These are phyloP conservation scores for Exophiala phaeomuriformis DNA, from an alignment of 2,329 filamentous ascomycete species.

Conservation along the genomic window DNA sequence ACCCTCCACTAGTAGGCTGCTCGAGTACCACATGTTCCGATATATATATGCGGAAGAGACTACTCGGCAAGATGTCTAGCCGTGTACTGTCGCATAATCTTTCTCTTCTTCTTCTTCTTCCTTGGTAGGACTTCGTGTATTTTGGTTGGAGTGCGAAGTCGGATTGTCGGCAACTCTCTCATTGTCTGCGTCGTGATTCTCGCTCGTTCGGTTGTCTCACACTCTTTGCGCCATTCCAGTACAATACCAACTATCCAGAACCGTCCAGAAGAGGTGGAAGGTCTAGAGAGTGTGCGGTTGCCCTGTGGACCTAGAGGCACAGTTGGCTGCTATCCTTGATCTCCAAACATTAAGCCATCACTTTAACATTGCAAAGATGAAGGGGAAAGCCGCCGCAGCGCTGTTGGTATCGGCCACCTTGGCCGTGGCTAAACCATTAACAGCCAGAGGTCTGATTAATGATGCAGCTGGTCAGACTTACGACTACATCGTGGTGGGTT, in stretches of 20 bases:
- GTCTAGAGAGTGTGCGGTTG: no score
- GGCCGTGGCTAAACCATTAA: background rate
- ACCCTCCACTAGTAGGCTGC: background rate
- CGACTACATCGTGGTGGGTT: constrained; percentile 32
- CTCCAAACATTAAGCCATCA: background rate
- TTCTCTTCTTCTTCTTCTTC: background rate
- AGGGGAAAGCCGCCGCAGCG: background rate
- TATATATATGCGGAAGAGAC: background rate
- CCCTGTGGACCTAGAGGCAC: no score
- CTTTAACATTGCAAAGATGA: background rate
- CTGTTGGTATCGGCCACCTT: background rate
- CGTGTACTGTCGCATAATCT: background rate
- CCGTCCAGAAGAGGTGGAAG: no score
- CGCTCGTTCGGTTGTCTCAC: background rate
- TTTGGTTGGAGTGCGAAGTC: background rate
- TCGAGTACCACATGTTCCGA: background rate
- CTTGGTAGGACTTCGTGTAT: background rate
- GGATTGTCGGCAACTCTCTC: background rate
- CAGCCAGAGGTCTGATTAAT: background rate
- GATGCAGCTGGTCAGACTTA: constrained; percentile 9
- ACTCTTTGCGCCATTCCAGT: background rate
- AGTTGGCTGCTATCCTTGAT: no score
- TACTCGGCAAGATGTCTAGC: constrained; percentile 1
- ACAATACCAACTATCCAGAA: background rate
- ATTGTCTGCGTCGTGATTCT: background rate